Evolutionary conservation across 192 early-diverging fungal genomes (phyloP), one percentile per base, ranked within the genome.

Genomic region (Glomus cerebriforme): DNA sequence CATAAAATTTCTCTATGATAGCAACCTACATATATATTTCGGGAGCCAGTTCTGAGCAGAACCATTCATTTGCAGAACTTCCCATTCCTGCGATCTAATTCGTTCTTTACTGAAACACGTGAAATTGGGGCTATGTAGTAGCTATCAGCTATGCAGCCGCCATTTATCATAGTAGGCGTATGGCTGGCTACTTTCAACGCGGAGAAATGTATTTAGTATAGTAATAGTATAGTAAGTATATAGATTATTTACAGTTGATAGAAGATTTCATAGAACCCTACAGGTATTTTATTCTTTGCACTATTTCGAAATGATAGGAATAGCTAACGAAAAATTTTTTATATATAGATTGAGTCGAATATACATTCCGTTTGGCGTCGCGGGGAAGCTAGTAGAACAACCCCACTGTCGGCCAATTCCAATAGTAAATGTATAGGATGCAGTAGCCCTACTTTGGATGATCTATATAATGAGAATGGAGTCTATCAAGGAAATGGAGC

Each of bases 281-380:
- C 73, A 75, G 60, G 73, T 75, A 75, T 75, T 75, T 75, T 75
- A 37, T 62, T 37, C 37, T 35, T 75, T 75, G 59, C 59, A 63
- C 34, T 63, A 63, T 75, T 75, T 63, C 60, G 73, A 75, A 75
- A 63, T 75, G 59, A 59, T 75, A 75, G 70, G 70, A 39, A 75
- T 45, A 75, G 74, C 59, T 45, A 63, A 37, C 34, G 60, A 75
- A 75, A 75, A 59, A 31, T 75, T 75, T 75, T 69, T 75, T n/a
- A n/a, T 70, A 58, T 73, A 3, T 73, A 73, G 71, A 4, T 31
- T 1, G 27, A 58, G 6, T 43, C 71, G 0, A 58, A 73, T 31
- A 32, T 73, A 73, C 3, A 7, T 73, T 58, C 72, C 49, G 13
- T 73, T 32, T 73, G 71, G 71, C 0, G 8, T 31, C 27, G 0